Evolutionary conservation across 345 rosid species (phyloP).

Genomic region (Streptanthus diversifolius): DNA sequence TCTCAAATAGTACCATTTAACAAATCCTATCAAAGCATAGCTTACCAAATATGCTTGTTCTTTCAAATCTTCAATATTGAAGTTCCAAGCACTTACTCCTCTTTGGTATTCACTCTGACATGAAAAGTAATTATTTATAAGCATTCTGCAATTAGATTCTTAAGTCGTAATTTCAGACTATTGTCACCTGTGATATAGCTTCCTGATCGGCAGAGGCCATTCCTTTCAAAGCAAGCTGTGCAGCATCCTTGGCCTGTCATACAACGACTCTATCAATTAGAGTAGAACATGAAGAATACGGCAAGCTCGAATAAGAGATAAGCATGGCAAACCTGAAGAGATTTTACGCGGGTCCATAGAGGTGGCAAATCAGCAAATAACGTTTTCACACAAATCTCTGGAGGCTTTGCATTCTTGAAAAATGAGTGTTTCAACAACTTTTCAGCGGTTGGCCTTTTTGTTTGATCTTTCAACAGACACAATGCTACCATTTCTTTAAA

Average conservation of each 20-base stretch:
- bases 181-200: constrained; percentile 82
- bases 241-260: constrained; percentile 89
- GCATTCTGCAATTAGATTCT: constrained; percentile 1
- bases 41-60: constrained; percentile 92
- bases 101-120: constrained; percentile 90
- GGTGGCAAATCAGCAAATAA: constrained; percentile 80
- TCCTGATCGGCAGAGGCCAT: constrained; percentile 97
- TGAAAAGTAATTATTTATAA: background rate
- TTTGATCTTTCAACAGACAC: constrained; percentile 96
- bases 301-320: constrained; percentile 9
- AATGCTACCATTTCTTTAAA: constrained; percentile 97
- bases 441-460: constrained; percentile 83
- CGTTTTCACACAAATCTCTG: constrained; percentile 78
- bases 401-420: constrained; percentile 94
- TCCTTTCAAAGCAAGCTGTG: constrained; percentile 85
- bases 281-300: constrained; percentile 3
- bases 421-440: constrained; percentile 78
- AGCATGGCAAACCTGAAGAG: constrained; percentile 63
- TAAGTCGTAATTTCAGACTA: background rate
- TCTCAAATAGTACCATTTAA: background rate
- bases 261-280: constrained; percentile 23
- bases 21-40: constrained; percentile 4
- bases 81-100: constrained; percentile 99
- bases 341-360: constrained; percentile 92
- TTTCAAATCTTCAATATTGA: constrained; percentile 87